Percentiles rank a stretch among this genome's conserved stretches.
phyloP scores from a whole-genome alignment of 202 grass and related monocot species.

The Tripidium arundinaceum region DNA sequence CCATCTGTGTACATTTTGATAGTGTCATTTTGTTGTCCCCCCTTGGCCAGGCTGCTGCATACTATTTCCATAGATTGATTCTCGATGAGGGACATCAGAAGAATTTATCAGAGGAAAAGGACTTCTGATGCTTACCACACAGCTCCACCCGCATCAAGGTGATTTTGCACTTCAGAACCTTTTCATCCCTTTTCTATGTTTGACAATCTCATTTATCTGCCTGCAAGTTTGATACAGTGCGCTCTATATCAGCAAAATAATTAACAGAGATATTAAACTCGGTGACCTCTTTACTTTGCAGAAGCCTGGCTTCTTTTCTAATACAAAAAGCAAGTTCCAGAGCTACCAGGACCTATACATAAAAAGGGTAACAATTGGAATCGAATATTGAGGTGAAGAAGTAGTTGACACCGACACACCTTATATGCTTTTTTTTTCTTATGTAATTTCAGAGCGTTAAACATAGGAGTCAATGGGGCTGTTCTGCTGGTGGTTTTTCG shows the following conservation, averaged over 20 bases:
- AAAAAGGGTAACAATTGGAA: constrained; percentile 53
- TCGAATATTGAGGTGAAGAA: background rate
- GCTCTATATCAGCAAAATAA: background rate
- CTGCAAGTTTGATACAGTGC: background rate
- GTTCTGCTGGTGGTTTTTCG: too few species aligned
- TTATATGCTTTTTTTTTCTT: too few species aligned
- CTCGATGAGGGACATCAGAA: constrained; percentile 78
- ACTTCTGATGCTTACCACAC: constrained; percentile 53
- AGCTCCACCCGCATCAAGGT: constrained; percentile 71
- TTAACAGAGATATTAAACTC: background rate
- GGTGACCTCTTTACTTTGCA: constrained; percentile 36
- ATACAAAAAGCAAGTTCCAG: constrained; percentile 56
- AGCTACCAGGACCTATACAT: constrained; percentile 59
- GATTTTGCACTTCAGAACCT: constrained; percentile 7
- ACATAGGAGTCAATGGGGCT: too few species aligned
- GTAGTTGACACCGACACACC: background rate
- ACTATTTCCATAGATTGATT: constrained; percentile 88
- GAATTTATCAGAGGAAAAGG: constrained; percentile 79
- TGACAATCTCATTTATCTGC: background rate
- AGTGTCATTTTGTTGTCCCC: too few species aligned
- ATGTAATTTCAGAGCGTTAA: too few species aligned
- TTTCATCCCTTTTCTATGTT: background rate
- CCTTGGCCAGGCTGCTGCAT: constrained; percentile 72
- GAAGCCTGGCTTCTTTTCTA: constrained; percentile 56
- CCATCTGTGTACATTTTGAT: too few species aligned